Conservation (phyloP, 2,329 filamentous ascomycete genomes). For the Neofusicoccum parvum region DNA sequence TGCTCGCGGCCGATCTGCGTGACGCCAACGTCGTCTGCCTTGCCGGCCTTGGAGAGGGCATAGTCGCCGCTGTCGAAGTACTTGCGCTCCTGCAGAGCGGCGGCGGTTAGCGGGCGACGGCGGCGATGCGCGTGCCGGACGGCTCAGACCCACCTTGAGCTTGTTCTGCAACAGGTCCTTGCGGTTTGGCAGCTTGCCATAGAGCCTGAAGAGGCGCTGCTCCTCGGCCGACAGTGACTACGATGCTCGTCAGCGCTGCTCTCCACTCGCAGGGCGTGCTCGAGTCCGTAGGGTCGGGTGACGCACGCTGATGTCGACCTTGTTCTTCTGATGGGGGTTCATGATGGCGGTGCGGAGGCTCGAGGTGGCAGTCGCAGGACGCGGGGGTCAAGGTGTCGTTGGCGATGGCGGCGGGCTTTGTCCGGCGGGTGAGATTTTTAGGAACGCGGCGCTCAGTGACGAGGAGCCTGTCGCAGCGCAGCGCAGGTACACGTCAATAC, state of each 20-base stretch:
- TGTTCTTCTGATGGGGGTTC: slow-evolving; percentile 98
- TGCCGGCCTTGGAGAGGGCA: slow-evolving; percentile 94
- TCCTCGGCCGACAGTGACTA: slow-evolving; percentile 93
- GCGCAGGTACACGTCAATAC: slow-evolving; percentile 21
- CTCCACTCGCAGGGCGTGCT: background rate
- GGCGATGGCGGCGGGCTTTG: slow-evolving; percentile 15
- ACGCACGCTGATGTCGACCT: slow-evolving; percentile 92
- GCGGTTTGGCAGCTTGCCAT: slow-evolving; percentile 95
- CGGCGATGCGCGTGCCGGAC: background rate
- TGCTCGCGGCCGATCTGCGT: slow-evolving; percentile 94
- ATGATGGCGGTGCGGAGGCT: slow-evolving; percentile 51
- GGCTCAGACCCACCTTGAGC: slow-evolving; percentile 65
- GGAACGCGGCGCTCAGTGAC: slow-evolving; percentile 1
- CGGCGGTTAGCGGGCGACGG: background rate
- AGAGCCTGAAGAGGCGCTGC: slow-evolving; percentile 93
- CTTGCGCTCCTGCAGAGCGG: slow-evolving; percentile 70
- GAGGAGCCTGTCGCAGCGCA: slow-evolving; percentile 8
- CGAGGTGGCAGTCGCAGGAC: slow-evolving; percentile 7
- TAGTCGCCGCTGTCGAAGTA: slow-evolving; percentile 98
- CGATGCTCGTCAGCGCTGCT: slow-evolving; percentile 6
- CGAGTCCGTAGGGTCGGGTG: slow-evolving; percentile 16
- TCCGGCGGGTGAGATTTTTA: slow-evolving; percentile 6
- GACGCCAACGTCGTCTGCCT: slow-evolving; percentile 90
- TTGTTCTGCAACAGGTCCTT: slow-evolving; percentile 98
- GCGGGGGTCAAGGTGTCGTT: slow-evolving; percentile 2